Evolutionary conservation across 2,329 filamentous ascomycete genomes (phyloP).

Genomic region (Polytolypa hystricis): DNA sequence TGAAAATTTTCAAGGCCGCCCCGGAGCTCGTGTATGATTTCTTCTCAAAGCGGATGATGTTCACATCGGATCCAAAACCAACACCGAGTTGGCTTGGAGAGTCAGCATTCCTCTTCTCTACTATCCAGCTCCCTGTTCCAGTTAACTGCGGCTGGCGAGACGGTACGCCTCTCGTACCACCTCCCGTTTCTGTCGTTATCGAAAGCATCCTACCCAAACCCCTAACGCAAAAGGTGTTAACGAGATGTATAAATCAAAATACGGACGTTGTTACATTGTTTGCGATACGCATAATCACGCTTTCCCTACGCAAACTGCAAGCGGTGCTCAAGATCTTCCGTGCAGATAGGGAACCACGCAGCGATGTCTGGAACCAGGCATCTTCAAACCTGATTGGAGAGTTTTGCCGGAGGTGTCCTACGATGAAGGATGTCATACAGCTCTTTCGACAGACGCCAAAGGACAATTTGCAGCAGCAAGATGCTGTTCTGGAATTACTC

Average conservation of each 20-base stretch:
- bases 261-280: constrained; percentile 76
- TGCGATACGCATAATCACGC: constrained; percentile 64
- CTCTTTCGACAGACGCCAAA: constrained; percentile 59
- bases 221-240: constrained; percentile 66
- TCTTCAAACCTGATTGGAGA: constrained; percentile 56
- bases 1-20: constrained; percentile 66
- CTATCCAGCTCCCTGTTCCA: constrained; percentile 64
- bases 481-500: constrained; percentile 67
- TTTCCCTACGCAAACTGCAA: constrained; percentile 68
- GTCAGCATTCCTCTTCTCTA: constrained; percentile 74
- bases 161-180: constrained; percentile 55
- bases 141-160: constrained; percentile 56
- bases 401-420: constrained; percentile 67
- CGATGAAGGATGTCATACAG: constrained; percentile 68
- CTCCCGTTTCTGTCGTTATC: constrained; percentile 65
- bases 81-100: constrained; percentile 94
- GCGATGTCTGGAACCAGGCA: constrained; percentile 57
- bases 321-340: constrained; percentile 51
- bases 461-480: constrained; percentile 62
- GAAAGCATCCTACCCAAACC: constrained; percentile 80
- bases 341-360: constrained; percentile 33
- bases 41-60: constrained; percentile 67
- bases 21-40: constrained; percentile 85
- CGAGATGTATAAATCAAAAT: constrained; percentile 66
- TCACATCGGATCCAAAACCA: constrained; percentile 82